A percentile compares a stretch with the other conserved stretches of the same genome.
Evolutionary conservation across 139 green algal genomes (phyloP).

Genomic region (Trebouxia sp.): DNA sequence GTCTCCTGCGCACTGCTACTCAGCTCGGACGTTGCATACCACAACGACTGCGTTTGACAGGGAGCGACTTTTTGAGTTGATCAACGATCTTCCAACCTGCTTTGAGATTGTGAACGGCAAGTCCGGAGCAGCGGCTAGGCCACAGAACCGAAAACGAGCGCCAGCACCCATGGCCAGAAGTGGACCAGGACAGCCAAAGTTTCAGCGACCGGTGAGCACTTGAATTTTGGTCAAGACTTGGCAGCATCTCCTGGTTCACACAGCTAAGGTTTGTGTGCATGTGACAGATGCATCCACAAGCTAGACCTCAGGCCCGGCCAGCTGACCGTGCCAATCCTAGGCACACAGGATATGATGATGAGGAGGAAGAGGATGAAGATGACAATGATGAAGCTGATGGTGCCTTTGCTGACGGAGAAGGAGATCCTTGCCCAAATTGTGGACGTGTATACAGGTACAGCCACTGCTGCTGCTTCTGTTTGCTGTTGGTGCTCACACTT

Average conservation of each 20-base stretch:
- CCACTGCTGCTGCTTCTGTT: background rate
- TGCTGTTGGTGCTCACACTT: background rate
- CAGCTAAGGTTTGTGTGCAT: background rate
- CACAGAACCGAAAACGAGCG: conserved; percentile 30
- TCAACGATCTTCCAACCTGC: conserved; percentile 87
- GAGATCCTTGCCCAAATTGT: conserved; percentile 76
- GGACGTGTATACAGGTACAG: conserved; percentile 60
- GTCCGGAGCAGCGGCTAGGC: background rate
- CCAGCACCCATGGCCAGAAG: background rate
- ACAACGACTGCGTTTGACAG: conserved; percentile 44
- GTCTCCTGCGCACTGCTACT: too few species aligned
- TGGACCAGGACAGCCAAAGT: conserved; percentile 1
- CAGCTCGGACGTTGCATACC: too few species aligned
- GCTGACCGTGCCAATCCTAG: background rate
- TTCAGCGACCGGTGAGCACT: background rate
- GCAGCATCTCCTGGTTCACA: too few species aligned
- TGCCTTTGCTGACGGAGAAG: conserved; percentile 62
- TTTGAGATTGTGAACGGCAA: conserved; percentile 84
- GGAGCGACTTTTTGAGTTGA: conserved; percentile 81
- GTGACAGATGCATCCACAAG: conserved; percentile 9
- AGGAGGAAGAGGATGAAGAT: conserved; percentile 34
- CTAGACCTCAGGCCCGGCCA: background rate
- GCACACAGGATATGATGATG: conserved; percentile 34
- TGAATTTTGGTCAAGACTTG: too few species aligned
- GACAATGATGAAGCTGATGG: conserved; percentile 13